Conservation (phyloP, 1,139 yeast species). For the Sporopachydermia cereana region DNA sequence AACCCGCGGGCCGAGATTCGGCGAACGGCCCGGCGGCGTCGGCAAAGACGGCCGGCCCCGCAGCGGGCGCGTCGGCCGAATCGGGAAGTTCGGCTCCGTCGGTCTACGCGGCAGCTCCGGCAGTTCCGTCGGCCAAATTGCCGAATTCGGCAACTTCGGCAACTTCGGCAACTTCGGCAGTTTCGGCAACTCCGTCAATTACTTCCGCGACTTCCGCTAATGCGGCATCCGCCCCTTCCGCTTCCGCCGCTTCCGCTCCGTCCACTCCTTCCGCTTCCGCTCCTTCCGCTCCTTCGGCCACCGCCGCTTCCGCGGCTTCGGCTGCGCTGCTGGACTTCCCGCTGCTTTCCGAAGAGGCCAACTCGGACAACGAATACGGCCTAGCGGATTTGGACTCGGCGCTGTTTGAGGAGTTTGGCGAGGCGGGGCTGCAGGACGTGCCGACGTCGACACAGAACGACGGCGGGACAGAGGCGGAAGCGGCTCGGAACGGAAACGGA, state of each 20-base stretch:
- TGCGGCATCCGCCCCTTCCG: neutral
- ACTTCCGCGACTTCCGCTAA: neutral
- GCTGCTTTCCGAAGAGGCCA: neutral
- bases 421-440: neutral
- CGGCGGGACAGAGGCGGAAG: neutral
- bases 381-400: conserved; percentile 5
- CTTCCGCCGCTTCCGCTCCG: neutral
- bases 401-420: neutral
- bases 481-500: neutral
- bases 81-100: too few species aligned
- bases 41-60: too few species aligned
- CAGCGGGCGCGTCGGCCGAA: too few species aligned
- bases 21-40: too few species aligned
- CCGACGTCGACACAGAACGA: neutral
- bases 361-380: conserved; percentile 4
- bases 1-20: neutral
- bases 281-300: neutral
- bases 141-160: too few species aligned
- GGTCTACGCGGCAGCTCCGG: too few species aligned
- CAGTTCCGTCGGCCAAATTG: too few species aligned
- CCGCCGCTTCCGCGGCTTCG: neutral
- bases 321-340: neutral
- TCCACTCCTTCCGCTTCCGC: neutral
- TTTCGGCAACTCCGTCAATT: neutral
- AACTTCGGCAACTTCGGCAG: neutral